These are phyloP conservation scores for Phascolomyces articulosus DNA, from an alignment of 371 early-diverging fungal species.

Conservation along the genomic window DNA sequence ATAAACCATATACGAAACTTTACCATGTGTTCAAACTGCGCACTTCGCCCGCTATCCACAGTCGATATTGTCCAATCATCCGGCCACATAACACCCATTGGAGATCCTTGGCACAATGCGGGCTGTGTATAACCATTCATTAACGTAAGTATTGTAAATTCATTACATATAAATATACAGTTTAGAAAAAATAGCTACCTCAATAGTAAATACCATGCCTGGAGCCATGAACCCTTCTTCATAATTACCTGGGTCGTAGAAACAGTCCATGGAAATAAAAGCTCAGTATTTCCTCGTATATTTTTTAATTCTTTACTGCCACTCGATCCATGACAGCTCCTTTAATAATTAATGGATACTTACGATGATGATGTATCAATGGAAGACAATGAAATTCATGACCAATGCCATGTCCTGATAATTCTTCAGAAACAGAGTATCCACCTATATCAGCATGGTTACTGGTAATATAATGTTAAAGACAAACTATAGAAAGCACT, in stretches of 20 bases:
- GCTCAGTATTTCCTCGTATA: no score
- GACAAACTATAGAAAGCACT: no score
- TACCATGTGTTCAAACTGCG: constrained; percentile 89
- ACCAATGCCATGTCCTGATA: constrained; percentile 93
- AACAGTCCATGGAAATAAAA: not conserved
- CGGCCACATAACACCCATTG: constrained; percentile 77
- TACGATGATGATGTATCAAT: constrained; percentile 65
- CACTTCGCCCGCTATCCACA: constrained; percentile 82
- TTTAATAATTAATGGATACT: no score
- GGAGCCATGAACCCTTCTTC: constrained; percentile 68
- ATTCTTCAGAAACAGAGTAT: constrained; percentile 71
- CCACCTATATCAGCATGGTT: constrained; percentile 56
- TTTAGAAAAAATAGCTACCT: not conserved
- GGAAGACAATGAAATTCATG: constrained; percentile 67
- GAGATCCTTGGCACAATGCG: constrained; percentile 80
- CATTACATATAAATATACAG: no score
- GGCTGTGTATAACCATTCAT: constrained; percentile 44
- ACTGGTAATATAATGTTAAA: no score
- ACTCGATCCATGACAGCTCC: no score
- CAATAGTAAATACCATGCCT: constrained; percentile 88
- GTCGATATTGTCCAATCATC: constrained; percentile 90
- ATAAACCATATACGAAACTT: no score
- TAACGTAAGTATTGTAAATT: not conserved
- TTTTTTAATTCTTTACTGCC: no score
- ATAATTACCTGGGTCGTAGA: constrained; percentile 45